Conservation (phyloP, 2,329 filamentous ascomycete species). For the Sclerotinia nivalis region DNA sequence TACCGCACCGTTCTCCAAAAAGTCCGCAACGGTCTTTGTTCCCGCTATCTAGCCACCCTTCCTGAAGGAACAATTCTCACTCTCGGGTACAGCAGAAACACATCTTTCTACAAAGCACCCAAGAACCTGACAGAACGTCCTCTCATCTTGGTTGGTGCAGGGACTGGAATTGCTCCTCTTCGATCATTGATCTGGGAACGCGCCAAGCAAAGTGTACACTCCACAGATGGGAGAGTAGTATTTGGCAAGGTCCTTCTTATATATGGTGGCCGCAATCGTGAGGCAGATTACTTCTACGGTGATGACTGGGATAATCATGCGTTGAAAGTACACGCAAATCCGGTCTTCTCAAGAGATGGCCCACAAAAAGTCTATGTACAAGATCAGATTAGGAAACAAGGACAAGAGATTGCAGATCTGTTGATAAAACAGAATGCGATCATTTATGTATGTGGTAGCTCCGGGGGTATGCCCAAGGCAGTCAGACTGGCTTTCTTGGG, state of each 20-base stretch:
- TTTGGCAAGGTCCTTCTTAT: conserved; percentile 58
- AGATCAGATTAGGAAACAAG: conserved; percentile 40
- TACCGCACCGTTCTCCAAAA: conserved; percentile 86
- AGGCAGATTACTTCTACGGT: conserved; percentile 78
- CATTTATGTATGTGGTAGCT: conserved; percentile 58
- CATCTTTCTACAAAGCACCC: conserved; percentile 53
- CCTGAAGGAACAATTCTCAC: conserved; percentile 44
- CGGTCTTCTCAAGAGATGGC: conserved; percentile 73
- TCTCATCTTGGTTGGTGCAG: conserved; percentile 77
- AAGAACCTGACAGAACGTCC: conserved; percentile 50
- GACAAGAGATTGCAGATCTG: conserved; percentile 45
- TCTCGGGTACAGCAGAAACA: conserved; percentile 53
- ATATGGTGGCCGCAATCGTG: conserved; percentile 77
- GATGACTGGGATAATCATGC: conserved; percentile 66
- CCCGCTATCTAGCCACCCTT: conserved; percentile 77
- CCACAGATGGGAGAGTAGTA: conserved; percentile 34
- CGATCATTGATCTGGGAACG: conserved; percentile 79
- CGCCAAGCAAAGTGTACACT: conserved; percentile 26
- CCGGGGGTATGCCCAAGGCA: conserved; percentile 70
- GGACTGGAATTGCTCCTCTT: conserved; percentile 85
- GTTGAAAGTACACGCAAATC: conserved; percentile 47
- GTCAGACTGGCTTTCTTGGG: conserved; percentile 67
- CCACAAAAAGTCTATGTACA: conserved; percentile 67
- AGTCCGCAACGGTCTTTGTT: conserved; percentile 84
- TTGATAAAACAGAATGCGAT: conserved; percentile 55